phyloP scores from a whole-genome alignment of 345 rosid genomes.

The Eucalyptus pauciflora region DNA sequence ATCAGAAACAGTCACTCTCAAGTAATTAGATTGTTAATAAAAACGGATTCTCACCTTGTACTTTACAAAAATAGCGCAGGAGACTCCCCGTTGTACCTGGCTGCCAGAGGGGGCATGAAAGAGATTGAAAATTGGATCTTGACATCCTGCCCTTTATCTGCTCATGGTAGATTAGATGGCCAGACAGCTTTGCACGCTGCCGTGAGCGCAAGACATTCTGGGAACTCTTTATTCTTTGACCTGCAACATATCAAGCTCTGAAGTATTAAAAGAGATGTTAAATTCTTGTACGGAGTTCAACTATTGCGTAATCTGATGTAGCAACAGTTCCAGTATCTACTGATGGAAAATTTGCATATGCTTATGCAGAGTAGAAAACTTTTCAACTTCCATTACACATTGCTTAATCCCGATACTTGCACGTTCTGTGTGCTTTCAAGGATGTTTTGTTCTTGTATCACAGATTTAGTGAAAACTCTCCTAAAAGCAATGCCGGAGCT shows the following conservation, averaged over 20 bases:
- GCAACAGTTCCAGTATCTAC: too few relatives aligned
- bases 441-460: too few relatives aligned
- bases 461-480: too few relatives aligned
- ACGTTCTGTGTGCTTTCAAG: too few relatives aligned
- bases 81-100: not conserved
- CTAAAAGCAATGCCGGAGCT: too few relatives aligned
- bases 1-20: not conserved
- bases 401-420: too few relatives aligned
- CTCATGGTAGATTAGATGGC: not conserved
- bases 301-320: too few relatives aligned
- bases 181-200: not conserved
- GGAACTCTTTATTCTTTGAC: not conserved
- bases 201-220: not conserved
- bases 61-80: not conserved
- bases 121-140: not conserved
- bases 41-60: not conserved
- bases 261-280: not conserved
- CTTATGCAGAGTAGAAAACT: too few relatives aligned
- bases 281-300: not conserved
- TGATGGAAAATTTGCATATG: too few relatives aligned
- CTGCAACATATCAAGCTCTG: not conserved
- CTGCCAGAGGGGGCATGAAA: not conserved
- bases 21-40: not conserved
- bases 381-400: too few relatives aligned
- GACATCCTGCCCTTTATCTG: not conserved